phyloP scores from a whole-genome alignment of 2,329 filamentous ascomycete species.

The Fusarium sp. region DNA sequence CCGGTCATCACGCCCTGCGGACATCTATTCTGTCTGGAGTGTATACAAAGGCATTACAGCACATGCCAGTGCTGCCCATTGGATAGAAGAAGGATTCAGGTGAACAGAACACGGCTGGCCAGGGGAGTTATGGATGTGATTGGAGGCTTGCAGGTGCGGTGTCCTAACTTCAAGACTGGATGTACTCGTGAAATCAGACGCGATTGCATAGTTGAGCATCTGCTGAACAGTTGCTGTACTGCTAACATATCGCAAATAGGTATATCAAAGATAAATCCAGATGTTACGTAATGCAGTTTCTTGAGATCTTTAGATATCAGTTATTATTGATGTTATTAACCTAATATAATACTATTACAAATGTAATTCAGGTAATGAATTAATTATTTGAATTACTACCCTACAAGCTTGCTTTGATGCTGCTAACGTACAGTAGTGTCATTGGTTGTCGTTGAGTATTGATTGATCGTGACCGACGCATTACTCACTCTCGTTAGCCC shows the following conservation, averaged over 20 bases:
- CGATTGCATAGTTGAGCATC: not conserved
- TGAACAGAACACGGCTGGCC: not conserved
- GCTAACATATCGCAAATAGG: too few species aligned
- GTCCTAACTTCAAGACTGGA: not conserved
- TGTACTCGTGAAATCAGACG: not conserved
- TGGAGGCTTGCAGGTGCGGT: not conserved
- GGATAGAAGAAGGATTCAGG: not conserved
- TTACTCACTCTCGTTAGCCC: not conserved
- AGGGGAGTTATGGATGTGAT: not conserved
- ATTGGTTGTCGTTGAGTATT: too few species aligned
- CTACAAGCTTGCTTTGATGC: not conserved
- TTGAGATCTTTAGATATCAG: too few species aligned
- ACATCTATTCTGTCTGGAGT: not conserved
- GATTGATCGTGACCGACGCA: too few species aligned
- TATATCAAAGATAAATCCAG: too few species aligned
- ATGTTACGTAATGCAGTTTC: not conserved
- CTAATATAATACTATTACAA: not conserved
- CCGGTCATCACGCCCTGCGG: not conserved
- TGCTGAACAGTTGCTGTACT: not conserved
- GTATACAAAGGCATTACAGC: not conserved
- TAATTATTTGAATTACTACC: not conserved
- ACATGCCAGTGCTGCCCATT: not conserved
- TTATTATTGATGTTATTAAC: too few species aligned
- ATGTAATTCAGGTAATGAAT: not conserved
- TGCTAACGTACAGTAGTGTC: accelerated